Evolutionary conservation across 208 protist genomes (phyloP).

Genomic region (Crithidia fasciculata): DNA sequence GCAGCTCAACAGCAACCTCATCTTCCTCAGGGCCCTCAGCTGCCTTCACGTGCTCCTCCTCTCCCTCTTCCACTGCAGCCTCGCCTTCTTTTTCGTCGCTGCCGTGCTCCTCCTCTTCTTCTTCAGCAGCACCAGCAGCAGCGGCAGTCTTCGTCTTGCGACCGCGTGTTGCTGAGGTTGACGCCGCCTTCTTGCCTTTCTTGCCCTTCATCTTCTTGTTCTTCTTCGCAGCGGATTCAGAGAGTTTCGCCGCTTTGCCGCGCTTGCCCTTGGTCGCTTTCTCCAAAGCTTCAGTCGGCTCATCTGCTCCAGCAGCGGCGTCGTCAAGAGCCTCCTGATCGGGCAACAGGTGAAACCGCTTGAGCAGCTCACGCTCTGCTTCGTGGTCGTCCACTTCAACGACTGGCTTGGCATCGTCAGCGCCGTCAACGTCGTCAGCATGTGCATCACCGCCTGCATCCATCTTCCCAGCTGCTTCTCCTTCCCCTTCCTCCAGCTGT

Average conservation of each 20-base stretch:
- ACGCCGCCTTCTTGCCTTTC: conserved; percentile 1
- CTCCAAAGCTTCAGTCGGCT: not conserved
- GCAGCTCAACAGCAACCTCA: not conserved
- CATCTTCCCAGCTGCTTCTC: too few species aligned
- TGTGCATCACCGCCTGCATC: too few species aligned
- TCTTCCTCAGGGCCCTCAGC: conserved; percentile 3
- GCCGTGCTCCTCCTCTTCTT: not conserved
- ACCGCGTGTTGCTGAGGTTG: not conserved
- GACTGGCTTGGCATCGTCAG: not conserved
- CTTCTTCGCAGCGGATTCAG: not conserved
- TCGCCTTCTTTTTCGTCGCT: conserved; percentile 6
- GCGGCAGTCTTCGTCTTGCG: not conserved
- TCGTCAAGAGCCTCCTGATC: not conserved
- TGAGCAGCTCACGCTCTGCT: not conserved
- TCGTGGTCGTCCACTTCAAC: conserved; percentile 1
- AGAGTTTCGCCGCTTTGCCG: too few species aligned
- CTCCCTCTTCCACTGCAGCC: not conserved
- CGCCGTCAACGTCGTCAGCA: not conserved
- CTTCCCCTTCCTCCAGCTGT: too few species aligned
- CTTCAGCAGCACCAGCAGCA: not conserved
- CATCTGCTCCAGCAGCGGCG: not conserved
- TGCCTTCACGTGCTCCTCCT: not conserved
- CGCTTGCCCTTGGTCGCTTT: not conserved
- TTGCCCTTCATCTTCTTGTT: conserved; percentile 17
- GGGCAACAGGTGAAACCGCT: not conserved